Evolutionary conservation across 73 alveolate genomes (phyloP).

Genomic region (Paramecium sexaurelia): DNA sequence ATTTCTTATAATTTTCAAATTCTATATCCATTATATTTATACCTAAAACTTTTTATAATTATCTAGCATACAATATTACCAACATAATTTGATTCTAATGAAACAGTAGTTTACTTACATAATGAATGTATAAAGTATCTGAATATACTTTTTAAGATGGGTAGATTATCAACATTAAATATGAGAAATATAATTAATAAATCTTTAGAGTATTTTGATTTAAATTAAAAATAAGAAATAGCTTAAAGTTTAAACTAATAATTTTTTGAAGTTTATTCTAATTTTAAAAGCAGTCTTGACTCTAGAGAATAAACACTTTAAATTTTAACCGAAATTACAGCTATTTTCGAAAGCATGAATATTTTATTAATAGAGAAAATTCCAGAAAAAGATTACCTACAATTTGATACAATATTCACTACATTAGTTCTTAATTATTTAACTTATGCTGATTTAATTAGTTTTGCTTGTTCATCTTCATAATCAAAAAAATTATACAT

Average conservation of each 20-base stretch:
- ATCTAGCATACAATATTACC: background rate
- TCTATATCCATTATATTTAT: background rate
- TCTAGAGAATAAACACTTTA: background rate
- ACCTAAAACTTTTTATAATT: background rate
- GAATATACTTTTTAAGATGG: background rate
- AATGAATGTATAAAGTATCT: background rate
- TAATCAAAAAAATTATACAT: background rate
- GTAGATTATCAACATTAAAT: background rate
- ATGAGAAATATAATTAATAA: background rate
- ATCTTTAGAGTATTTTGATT: background rate
- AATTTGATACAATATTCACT: background rate
- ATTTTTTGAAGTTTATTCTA: background rate
- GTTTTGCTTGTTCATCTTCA: background rate
- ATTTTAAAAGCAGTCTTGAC: background rate
- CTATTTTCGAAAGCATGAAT: background rate
- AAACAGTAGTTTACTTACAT: background rate
- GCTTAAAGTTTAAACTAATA: background rate
- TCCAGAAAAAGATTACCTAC: background rate
- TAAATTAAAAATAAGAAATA: background rate
- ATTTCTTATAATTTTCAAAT: background rate
- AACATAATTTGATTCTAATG: background rate
- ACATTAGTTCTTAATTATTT: background rate
- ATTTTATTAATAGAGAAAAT: background rate
- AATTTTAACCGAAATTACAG: background rate
- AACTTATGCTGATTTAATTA: background rate